A percentile compares a stretch with the other conserved stretches of the same genome.
These are phyloP conservation scores for Aethionema arabicum DNA, from an alignment of 345 rosid species.

Conservation along the genomic window DNA sequence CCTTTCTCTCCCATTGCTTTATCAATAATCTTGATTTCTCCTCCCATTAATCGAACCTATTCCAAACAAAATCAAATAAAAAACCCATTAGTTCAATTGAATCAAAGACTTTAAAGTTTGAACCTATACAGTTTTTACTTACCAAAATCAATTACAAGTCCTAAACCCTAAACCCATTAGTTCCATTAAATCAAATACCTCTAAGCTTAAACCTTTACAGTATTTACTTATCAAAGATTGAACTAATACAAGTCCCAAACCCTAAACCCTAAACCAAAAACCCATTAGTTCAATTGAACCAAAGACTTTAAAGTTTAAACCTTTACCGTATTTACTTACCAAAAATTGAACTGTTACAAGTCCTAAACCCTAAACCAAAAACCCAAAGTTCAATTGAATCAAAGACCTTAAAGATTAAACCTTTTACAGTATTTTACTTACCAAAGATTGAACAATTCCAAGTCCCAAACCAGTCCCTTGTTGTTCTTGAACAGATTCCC, in stretches of 20 bases:
- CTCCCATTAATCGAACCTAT: conserved; percentile 83
- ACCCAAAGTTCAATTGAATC: neutral
- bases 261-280: too few species aligned
- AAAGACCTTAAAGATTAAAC: neutral
- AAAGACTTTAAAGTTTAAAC: too few species aligned
- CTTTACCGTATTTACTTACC: too few species aligned
- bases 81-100: neutral
- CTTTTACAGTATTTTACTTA: conserved; percentile 24
- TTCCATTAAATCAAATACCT: neutral
- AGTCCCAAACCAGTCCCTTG: conserved; percentile 88
- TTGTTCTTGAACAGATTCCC: conserved; percentile 57
- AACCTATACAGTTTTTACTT: too few species aligned
- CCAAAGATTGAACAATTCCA: conserved; percentile 88
- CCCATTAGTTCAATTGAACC: too few species aligned
- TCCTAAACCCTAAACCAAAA: neutral
- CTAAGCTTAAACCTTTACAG: too few species aligned
- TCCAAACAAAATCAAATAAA: neutral
- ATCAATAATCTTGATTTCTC: conserved; percentile 67
- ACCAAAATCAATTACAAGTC: too few species aligned
- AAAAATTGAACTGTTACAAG: too few species aligned
- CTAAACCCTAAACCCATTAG: neutral
- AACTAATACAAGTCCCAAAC: too few species aligned
- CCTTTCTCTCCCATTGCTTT: conserved; percentile 60
- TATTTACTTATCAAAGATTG: too few species aligned
- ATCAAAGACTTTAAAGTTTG: too few species aligned